A percentile compares a stretch with the other conserved stretches of the same genome.
Conservation (phyloP, 2,329 filamentous ascomycete species). For the Myriosclerotinia scirpicola region DNA sequence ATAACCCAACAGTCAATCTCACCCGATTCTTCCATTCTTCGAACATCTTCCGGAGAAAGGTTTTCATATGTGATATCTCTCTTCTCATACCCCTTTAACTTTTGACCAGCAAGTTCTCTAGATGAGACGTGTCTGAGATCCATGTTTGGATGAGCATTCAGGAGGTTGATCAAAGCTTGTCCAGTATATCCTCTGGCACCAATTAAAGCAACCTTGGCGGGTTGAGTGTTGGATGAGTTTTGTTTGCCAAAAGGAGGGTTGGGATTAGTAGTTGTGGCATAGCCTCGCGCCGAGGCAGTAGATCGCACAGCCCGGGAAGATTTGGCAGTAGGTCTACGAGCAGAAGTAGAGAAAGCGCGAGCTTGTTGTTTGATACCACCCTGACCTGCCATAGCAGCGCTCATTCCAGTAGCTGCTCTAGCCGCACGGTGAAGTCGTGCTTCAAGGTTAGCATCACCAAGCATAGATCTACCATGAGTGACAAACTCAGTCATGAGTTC, state of each 20-base stretch:
- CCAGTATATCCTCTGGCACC: constrained; percentile 94
- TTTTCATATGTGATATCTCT: constrained; percentile 91
- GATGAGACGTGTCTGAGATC: constrained; percentile 91
- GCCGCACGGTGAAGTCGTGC: constrained; percentile 79
- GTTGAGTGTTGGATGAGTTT: constrained; percentile 78
- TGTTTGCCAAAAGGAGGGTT: constrained; percentile 88
- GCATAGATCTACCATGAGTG: constrained; percentile 78
- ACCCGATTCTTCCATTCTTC: constrained; percentile 77
- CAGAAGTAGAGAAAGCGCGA: constrained; percentile 65
- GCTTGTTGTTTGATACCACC: constrained; percentile 58
- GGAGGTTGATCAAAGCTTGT: constrained; percentile 80
- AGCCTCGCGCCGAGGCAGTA: constrained; percentile 46
- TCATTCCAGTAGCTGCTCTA: constrained; percentile 62
- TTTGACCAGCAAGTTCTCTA: constrained; percentile 83
- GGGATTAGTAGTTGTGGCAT: constrained; percentile 72
- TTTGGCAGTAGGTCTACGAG: constrained; percentile 44
- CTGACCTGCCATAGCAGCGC: constrained; percentile 45
- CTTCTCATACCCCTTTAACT: constrained; percentile 88
- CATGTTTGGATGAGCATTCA: constrained; percentile 86
- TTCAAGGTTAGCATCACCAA: constrained; percentile 86
- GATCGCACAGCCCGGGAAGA: constrained; percentile 24
- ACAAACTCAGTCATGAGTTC: constrained; percentile 84
- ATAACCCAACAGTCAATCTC: constrained; percentile 96
- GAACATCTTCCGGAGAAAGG: constrained; percentile 80
- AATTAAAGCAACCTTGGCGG: constrained; percentile 81